Base-by-base conservation (phyloP, 2,329 filamentous ascomycete species). In the Ambrosiella xylebori region DNA sequence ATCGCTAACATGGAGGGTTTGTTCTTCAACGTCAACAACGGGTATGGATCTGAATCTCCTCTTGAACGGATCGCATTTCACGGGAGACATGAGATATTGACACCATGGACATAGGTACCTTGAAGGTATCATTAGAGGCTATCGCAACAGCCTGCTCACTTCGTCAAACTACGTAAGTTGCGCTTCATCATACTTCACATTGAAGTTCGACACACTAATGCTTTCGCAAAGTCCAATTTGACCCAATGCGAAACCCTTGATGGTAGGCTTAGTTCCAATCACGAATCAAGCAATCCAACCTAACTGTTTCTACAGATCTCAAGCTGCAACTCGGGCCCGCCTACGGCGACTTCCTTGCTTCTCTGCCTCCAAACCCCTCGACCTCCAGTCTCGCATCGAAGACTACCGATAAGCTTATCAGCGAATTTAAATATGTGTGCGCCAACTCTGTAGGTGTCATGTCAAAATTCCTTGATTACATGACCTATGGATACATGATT, bases 401-500 rank as follows among this genome's bases (percentile, higher is more conserved):
- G 76, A 93, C 93, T 58, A 96, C 93, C 66, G 93, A 98, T 70
- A 98, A 98, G 76, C 84, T 98, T 63, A 91, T 98, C 63, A 85
- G 90, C 64, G 93, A 98, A 71, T 98, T 98, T 71, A 85, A 89
- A 68, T 98, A 98, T 70, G 79, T 98, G 51, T 88, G 94, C 65
- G 89, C 90, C 62, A 95, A 98, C 68, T 87, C 91, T 36, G 88
- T 88, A 1, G 93, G 93, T 13, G 88, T 89, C 0, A 81, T 96
- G 41, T 85, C 90, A 62, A 89, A 88, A 68, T 98, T 98, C 71
- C 89, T 98, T 81, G 89, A 97, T 71, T 98, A 95, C 71, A 76
- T 98, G 61, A 98, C 93, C 1, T 98, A 98, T 70, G 91, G 90
- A 62, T 98, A 98, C 77, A 98, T 98, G 93, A 98, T 98, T 71